phyloP scores from a whole-genome alignment of 257 asterid genomes.

The Scutellaria baicalensis region DNA sequence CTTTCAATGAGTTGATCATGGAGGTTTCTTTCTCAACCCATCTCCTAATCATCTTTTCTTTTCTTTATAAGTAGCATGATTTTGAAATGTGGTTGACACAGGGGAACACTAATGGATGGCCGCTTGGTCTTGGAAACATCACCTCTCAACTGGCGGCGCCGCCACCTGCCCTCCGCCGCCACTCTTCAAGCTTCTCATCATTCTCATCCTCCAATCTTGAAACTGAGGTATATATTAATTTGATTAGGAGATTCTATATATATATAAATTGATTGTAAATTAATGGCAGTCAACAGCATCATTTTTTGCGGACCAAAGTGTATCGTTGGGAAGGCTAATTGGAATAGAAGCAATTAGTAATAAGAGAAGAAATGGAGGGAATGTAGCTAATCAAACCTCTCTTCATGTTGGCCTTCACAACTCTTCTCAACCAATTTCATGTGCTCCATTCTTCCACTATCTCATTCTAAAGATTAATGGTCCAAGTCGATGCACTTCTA shows the following conservation, averaged over 20 bases:
- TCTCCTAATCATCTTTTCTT: not conserved
- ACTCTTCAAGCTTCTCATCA: slow-evolving; percentile 43
- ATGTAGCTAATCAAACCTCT: slow-evolving; percentile 9
- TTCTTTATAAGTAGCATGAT: too few relatives aligned
- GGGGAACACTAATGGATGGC: slow-evolving; percentile 47
- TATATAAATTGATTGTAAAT: not conserved
- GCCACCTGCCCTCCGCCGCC: slow-evolving; percentile 5
- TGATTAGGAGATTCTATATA: too few relatives aligned
- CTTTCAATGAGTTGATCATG: not conserved
- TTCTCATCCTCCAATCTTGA: slow-evolving; percentile 64
- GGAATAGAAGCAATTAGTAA: slow-evolving; percentile 41
- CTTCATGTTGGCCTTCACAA: not conserved
- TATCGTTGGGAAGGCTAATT: slow-evolving; percentile 55
- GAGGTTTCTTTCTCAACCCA: slow-evolving; percentile 9
- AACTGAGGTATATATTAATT: slow-evolving; percentile 33
- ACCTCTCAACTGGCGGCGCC: slow-evolving; percentile 21
- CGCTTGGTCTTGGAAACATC: slow-evolving; percentile 60
- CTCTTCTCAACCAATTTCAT: slow-evolving; percentile 19
- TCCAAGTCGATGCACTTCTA: slow-evolving; percentile 19
- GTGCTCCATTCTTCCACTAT: slow-evolving; percentile 41
- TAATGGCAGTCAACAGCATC: slow-evolving; percentile 54
- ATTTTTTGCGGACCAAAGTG: slow-evolving; percentile 56
- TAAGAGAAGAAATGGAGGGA: slow-evolving; percentile 12
- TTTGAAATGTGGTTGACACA: too few relatives aligned
- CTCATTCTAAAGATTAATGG: slow-evolving; percentile 29